Evolutionary conservation across 345 rosid genomes (phyloP).

Genomic region (Brassica juncea): DNA sequence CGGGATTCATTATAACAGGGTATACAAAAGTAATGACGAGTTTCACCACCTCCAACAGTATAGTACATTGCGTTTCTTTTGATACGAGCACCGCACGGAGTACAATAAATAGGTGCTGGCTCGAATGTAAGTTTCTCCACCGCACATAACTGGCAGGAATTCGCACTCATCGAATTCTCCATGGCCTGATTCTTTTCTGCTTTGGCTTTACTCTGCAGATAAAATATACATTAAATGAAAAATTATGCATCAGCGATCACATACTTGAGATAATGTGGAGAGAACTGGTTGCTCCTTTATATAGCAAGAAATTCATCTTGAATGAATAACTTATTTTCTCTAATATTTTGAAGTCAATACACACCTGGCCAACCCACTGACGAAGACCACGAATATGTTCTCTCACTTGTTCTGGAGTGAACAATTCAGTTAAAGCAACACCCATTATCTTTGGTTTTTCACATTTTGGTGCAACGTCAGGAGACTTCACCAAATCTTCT

Average conservation of each 20-base stretch:
- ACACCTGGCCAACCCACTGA: constrained; percentile 99
- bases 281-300: constrained; percentile 1
- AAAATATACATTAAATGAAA: constrained; percentile 23
- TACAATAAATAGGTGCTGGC: constrained; percentile 96
- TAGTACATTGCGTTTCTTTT: constrained; percentile 98
- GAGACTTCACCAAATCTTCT: constrained; percentile 54
- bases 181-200: constrained; percentile 58
- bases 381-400: constrained; percentile 94
- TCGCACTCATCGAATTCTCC: constrained; percentile 95
- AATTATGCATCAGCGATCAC: constrained; percentile 17
- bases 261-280: not conserved
- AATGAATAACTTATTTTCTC: constrained; percentile 13
- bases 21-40: constrained; percentile 88
- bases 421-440: constrained; percentile 89
- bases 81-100: constrained; percentile 94
- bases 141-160: constrained; percentile 98
- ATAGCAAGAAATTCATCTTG: constrained; percentile 13
- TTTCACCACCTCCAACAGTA: constrained; percentile 86
- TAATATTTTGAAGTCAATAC: constrained; percentile 3
- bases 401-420: constrained; percentile 96
- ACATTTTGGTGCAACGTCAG: constrained; percentile 60
- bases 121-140: constrained; percentile 98
- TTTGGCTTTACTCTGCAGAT: constrained; percentile 76
- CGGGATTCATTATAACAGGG: constrained; percentile 97
- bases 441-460: constrained; percentile 96